Percentiles rank a stretch among this genome's conserved stretches.
Evolutionary conservation across 306 rosid genomes (phyloP).

Genomic region (Albizia julibrissin): DNA sequence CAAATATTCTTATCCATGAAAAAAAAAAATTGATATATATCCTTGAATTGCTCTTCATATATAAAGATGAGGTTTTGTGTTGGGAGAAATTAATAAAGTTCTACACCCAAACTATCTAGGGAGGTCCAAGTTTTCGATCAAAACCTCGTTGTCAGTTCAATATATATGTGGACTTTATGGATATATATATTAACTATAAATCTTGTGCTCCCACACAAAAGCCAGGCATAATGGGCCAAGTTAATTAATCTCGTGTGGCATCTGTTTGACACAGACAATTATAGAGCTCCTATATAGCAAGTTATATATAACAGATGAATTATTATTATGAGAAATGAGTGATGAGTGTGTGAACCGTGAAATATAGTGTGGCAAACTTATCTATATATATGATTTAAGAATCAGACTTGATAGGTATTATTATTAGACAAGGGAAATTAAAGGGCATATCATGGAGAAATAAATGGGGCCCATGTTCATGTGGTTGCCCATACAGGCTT

Average conservation of each 20-base stretch:
- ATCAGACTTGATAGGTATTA: not conserved
- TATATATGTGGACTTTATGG: constrained; percentile 7
- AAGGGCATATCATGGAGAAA: constrained; percentile 18
- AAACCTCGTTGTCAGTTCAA: constrained; percentile 18
- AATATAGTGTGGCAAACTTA: not conserved
- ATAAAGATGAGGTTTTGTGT: not conserved
- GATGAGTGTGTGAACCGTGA: not conserved
- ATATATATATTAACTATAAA: not conserved
- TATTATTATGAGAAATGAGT: not conserved
- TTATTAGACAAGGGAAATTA: not conserved
- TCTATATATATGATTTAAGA: not conserved
- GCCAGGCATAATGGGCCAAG: constrained; percentile 31
- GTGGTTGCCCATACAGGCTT: constrained; percentile 43
- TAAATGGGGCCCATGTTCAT: constrained; percentile 43
- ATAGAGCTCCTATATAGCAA: not conserved
- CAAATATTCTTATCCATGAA: not conserved
- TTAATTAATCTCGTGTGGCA: constrained; percentile 38
- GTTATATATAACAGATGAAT: not conserved
- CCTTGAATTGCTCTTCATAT: not conserved
- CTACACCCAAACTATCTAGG: not conserved
- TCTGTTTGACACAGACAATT: constrained; percentile 33
- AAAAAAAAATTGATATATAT: not conserved
- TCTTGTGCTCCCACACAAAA: constrained; percentile 10
- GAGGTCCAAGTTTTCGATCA: not conserved
- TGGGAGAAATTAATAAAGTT: not conserved